Conservation (phyloP, 2,329 filamentous ascomycete genomes). For the Pyrenophora seminiperda region DNA sequence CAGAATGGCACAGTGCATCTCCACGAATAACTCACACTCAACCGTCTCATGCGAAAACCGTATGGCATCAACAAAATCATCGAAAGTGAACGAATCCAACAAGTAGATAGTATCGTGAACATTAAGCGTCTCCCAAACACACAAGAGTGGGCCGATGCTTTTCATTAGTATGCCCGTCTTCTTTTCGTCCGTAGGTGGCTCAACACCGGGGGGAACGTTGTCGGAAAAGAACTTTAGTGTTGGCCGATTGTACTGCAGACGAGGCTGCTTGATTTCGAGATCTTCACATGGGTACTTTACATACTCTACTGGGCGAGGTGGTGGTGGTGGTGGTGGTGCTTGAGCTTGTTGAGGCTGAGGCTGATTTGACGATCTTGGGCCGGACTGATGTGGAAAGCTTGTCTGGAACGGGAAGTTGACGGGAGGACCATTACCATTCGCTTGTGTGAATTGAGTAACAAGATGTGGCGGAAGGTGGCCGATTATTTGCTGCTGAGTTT, state of each 20-base stretch:
- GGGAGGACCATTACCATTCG: slow-evolving; percentile 25
- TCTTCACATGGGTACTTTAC: slow-evolving; percentile 98
- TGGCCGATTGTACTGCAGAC: slow-evolving; percentile 70
- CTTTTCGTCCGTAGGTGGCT: slow-evolving; percentile 43
- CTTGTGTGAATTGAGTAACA: slow-evolving; percentile 24
- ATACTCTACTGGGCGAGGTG: slow-evolving; percentile 52
- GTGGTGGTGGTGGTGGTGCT: slow-evolving; percentile 62
- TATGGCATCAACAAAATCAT: slow-evolving; percentile 92
- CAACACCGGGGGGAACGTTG: slow-evolving; percentile 55
- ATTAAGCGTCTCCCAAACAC: slow-evolving; percentile 96
- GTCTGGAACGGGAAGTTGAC: slow-evolving; percentile 36
- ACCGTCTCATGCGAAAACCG: slow-evolving; percentile 73
- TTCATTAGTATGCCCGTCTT: slow-evolving; percentile 72
- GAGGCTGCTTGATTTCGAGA: slow-evolving; percentile 74
- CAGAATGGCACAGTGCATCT: slow-evolving; percentile 88
- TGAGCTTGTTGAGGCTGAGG: slow-evolving; percentile 55
- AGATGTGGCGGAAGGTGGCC: slow-evolving; percentile 27
- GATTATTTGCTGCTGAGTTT: slow-evolving; percentile 20
- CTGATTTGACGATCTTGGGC: slow-evolving; percentile 44
- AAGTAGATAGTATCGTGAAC: slow-evolving; percentile 97
- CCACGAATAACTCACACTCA: slow-evolving; percentile 83
- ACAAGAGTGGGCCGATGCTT: slow-evolving; percentile 82
- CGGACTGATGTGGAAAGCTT: slow-evolving; percentile 53
- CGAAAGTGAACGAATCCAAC: slow-evolving; percentile 95
- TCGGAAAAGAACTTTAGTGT: slow-evolving; percentile 76